These are phyloP conservation scores for Epichloe hybrida DNA, from an alignment of 2,329 filamentous ascomycete genomes.

Conservation along the genomic window DNA sequence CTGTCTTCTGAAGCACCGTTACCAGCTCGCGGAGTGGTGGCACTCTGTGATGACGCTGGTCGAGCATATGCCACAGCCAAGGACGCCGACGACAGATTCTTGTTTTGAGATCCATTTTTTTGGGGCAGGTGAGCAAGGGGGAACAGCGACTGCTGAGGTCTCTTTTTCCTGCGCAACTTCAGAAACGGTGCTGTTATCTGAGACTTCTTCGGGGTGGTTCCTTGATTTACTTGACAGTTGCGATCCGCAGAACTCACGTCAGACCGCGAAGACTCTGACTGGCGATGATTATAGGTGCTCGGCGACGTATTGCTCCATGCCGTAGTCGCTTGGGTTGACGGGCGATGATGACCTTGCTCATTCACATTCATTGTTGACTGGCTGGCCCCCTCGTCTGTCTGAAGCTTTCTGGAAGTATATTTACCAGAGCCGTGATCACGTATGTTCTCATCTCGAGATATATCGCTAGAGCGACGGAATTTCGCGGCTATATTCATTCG, in stretches of 20 bases:
- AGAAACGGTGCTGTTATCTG: slow-evolving; percentile 64
- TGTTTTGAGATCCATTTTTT: slow-evolving; percentile 36
- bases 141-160: slow-evolving; percentile 64
- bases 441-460: slow-evolving; percentile 20
- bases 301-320: slow-evolving; percentile 30
- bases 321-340: slow-evolving; percentile 16
- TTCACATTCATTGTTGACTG: slow-evolving; percentile 33
- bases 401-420: neutral
- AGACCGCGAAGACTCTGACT: slow-evolving; percentile 70
- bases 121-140: slow-evolving; percentile 76
- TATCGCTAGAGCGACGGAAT: slow-evolving; percentile 38
- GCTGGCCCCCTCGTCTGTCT: slow-evolving; percentile 16
- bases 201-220: slow-evolving; percentile 45
- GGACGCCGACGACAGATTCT: slow-evolving; percentile 27
- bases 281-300: slow-evolving; percentile 31
- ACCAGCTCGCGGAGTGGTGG: slow-evolving; percentile 12
- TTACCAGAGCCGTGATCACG: neutral
- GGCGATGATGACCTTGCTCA: slow-evolving; percentile 31
- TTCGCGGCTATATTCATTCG: slow-evolving; percentile 40
- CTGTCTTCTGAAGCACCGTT: slow-evolving; percentile 10
- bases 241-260: slow-evolving; percentile 66
- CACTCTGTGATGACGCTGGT: slow-evolving; percentile 22
- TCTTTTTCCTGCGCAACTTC: slow-evolving; percentile 63
- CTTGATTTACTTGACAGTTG: slow-evolving; percentile 44
- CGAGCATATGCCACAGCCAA: slow-evolving; percentile 23